phyloP scores from a whole-genome alignment of 108 stramenopile species.

The Asterionellopsis glacialis region DNA sequence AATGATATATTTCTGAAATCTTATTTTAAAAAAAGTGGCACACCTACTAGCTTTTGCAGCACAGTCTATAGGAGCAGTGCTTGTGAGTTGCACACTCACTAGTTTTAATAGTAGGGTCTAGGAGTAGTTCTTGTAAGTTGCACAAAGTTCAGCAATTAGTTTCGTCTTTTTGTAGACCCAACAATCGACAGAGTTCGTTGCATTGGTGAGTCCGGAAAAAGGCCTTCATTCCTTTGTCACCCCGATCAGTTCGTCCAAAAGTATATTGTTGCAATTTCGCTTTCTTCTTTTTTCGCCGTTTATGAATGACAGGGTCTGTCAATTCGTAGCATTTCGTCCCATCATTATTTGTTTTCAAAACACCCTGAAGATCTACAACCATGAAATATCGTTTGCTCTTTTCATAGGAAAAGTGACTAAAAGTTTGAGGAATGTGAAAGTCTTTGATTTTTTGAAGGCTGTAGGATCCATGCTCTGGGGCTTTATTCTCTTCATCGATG shows the following conservation, averaged over 20 bases:
- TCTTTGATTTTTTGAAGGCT: conserved; percentile 10
- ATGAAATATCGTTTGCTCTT: conserved; percentile 28
- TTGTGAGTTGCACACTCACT: no score
- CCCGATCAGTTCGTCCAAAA: conserved; percentile 43
- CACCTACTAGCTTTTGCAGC: no score
- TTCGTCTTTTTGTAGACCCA: conserved; percentile 20
- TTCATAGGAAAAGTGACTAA: conserved; percentile 43
- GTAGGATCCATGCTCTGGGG: conserved; percentile 10
- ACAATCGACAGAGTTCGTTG: conserved; percentile 27
- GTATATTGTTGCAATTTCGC: conserved; percentile 11
- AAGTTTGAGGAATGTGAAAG: conserved; percentile 34
- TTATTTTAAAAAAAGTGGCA: no score
- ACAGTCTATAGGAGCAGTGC: no score
- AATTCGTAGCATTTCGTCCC: conserved; percentile 23
- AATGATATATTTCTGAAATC: no score
- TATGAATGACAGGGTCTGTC: conserved; percentile 49
- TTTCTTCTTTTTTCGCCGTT: conserved; percentile 1
- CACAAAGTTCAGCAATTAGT: neutral
- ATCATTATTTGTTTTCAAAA: conserved; percentile 15
- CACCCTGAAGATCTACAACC: conserved; percentile 51
- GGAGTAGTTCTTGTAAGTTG: no score
- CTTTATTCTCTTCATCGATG: conserved; percentile 1
- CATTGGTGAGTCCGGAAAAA: conserved; percentile 39
- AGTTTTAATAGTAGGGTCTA: no score
- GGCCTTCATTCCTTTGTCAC: conserved; percentile 34